Evolutionary conservation across 345 rosid genomes (phyloP), one percentile per base, ranked within the genome.

Genomic region (Populus alba): DNA sequence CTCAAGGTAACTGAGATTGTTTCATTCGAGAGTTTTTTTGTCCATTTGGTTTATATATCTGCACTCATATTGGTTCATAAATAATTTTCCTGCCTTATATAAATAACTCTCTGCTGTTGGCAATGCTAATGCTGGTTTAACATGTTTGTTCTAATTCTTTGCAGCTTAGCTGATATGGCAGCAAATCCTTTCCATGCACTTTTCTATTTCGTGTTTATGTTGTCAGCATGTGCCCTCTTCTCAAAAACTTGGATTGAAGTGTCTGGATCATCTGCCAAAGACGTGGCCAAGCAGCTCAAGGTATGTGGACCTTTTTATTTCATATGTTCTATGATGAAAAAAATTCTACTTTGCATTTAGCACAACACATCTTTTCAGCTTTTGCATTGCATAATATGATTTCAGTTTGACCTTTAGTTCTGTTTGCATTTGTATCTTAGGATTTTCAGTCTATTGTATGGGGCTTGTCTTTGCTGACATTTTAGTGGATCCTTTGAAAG

Each of bases 221-320:
- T 92, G 73, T 82, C 92, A 1, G 97, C 97, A 0, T 92, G 97
- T 79, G 97, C 97, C 18, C 86, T 92, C 45, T 92, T 92, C 89
- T 92, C 97, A 70, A 92, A 92, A 81, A 90, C 97, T 61, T 92
- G 97, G 97, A 92, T 92, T 81, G 97, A 92, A 80, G 97, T 92
- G 71, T 92, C 95, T 41, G 97, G 97, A 39, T 92, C 97, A 41
- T 90, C 95, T 62, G 97, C 97, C 10, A 90, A 65, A 80, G 95
- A 92, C 75, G 97, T 92, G 65, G 95, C 97, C 68, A 92, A 89
- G 87, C 97, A 92, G 86, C 95, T 92, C 45, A 92, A 91, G 94
- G 97, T 90, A 85, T 41, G 68, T 43, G 55, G 68, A 15, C 18
- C 6, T 23, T 55, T 38, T 6, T 61, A 47, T 66, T 22, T 27